Conservation (phyloP, 257 asterid species). For the Scutellaria barbata region DNA sequence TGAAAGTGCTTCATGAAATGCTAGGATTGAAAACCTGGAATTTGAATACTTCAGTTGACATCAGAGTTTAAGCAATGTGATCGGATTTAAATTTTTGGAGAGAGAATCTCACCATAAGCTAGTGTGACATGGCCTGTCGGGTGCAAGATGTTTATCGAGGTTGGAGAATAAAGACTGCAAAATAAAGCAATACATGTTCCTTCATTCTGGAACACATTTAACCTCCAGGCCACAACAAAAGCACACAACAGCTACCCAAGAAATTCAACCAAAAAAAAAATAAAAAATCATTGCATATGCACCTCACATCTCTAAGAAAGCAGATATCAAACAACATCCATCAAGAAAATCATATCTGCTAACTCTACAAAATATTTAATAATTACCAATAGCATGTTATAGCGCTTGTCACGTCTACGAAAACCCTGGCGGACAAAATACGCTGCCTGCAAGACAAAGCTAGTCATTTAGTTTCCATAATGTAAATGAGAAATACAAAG, state of each 20-base stretch:
- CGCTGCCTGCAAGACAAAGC: conserved; percentile 68
- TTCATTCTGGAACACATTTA: not conserved
- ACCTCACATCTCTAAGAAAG: conserved; percentile 23
- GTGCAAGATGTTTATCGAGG: conserved; percentile 81
- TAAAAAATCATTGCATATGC: conserved; percentile 6
- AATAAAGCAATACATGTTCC: conserved; percentile 28
- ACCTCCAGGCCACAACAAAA: too few relatives aligned
- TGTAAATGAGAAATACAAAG: conserved; percentile 28
- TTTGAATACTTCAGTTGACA: conserved; percentile 28
- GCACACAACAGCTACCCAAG: too few relatives aligned
- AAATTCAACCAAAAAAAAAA: not conserved
- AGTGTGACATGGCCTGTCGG: conserved; percentile 85
- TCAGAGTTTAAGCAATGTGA: conserved; percentile 16
- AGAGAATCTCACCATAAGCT: conserved; percentile 75
- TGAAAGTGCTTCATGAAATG: conserved; percentile 79
- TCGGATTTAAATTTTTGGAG: conserved; percentile 9
- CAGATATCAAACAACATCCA: conserved; percentile 14
- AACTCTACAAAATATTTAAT: conserved; percentile 17
- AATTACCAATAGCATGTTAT: conserved; percentile 85
- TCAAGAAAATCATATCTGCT: conserved; percentile 15
- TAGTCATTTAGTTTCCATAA: conserved; percentile 23
- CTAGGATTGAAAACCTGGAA: conserved; percentile 83
- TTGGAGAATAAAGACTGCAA: conserved; percentile 79
- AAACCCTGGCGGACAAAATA: conserved; percentile 72
- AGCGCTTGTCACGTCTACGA: conserved; percentile 75